Percentiles rank a stretch among this genome's conserved stretches.
Conservation (phyloP, 108 stramenopile genomes). For the Fistulifera pelliculosa region DNA sequence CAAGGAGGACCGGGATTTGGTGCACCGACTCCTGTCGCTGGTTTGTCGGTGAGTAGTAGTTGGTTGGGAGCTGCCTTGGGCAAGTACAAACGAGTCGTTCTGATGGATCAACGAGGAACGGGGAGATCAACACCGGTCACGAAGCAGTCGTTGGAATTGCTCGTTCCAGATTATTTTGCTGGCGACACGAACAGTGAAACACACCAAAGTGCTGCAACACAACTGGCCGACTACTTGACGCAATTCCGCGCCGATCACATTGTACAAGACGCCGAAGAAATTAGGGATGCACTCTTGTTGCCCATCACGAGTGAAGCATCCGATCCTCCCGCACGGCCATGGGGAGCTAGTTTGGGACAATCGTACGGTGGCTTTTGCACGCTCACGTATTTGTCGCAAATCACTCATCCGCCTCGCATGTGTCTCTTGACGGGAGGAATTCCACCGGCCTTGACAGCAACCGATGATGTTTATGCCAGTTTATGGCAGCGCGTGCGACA, state of each 20-base stretch:
- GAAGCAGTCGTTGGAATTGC: constrained; percentile 53
- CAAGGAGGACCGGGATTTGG: constrained; percentile 92
- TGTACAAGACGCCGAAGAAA: constrained; percentile 82
- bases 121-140: constrained; percentile 73
- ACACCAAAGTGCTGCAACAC: constrained; percentile 23
- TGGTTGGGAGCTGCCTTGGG: constrained; percentile 70
- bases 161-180: constrained; percentile 70
- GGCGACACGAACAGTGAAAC: constrained; percentile 1
- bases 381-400: constrained; percentile 77
- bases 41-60: constrained; percentile 31
- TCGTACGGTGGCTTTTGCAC: constrained; percentile 91
- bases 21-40: constrained; percentile 53
- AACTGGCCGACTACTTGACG: constrained; percentile 62
- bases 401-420: constrained; percentile 51
- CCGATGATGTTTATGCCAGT: constrained; percentile 54
- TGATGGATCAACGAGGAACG: constrained; percentile 95
- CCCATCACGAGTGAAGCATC: constrained; percentile 12
- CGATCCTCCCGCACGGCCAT: constrained; percentile 32
- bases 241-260: constrained; percentile 87
- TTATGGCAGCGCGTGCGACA: constrained; percentile 73
- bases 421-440: constrained; percentile 88
- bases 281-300: constrained; percentile 51
- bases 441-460: constrained; percentile 71
- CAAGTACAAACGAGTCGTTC: constrained; percentile 52
- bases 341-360: constrained; percentile 84